These are phyloP conservation scores for Cordyceps cateniannulata DNA, from an alignment of 2,329 filamentous ascomycete genomes.

Conservation along the genomic window DNA sequence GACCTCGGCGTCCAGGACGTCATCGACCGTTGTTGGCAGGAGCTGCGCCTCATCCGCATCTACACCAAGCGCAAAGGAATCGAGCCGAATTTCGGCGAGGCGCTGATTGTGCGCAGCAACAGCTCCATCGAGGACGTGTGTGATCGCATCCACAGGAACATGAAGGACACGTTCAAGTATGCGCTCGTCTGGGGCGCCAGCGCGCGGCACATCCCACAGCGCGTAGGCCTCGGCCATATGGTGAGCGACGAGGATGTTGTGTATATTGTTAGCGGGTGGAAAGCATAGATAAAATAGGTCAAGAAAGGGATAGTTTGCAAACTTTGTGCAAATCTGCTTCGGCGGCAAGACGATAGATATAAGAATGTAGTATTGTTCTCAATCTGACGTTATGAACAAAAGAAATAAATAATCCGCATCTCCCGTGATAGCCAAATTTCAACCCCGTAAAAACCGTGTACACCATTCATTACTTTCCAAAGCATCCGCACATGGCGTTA, in stretches of 20 bases:
- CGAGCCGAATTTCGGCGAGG: conserved; percentile 85
- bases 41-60: conserved; percentile 80
- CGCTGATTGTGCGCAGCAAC: conserved; percentile 82
- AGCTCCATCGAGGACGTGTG: conserved; percentile 95
- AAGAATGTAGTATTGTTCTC: conserved; percentile 11
- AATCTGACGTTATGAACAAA: conserved; percentile 10
- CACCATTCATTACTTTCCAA: conserved; percentile 10
- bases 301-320: conserved; percentile 5
- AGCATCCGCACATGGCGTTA: not conserved
- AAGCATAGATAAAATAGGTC: conserved; percentile 41
- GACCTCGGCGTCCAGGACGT: conserved; percentile 92
- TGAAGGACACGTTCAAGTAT: conserved; percentile 99
- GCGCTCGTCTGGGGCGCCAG: conserved; percentile 96
- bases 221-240: conserved; percentile 77
- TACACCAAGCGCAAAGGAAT: conserved; percentile 96
- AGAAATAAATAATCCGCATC: conserved; percentile 2
- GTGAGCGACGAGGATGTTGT: conserved; percentile 68
- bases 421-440: not conserved
- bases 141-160: conserved; percentile 83
- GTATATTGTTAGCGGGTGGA: conserved; percentile 60
- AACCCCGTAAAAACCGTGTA: not conserved
- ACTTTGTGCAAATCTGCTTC: not conserved
- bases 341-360: not conserved
- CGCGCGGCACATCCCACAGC: conserved; percentile 87
- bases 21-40: conserved; percentile 90